Evolutionary conservation across 2,329 filamentous ascomycete species (phyloP), one percentile per base, ranked within the genome.

Genomic region (Talaromyces islandicus): DNA sequence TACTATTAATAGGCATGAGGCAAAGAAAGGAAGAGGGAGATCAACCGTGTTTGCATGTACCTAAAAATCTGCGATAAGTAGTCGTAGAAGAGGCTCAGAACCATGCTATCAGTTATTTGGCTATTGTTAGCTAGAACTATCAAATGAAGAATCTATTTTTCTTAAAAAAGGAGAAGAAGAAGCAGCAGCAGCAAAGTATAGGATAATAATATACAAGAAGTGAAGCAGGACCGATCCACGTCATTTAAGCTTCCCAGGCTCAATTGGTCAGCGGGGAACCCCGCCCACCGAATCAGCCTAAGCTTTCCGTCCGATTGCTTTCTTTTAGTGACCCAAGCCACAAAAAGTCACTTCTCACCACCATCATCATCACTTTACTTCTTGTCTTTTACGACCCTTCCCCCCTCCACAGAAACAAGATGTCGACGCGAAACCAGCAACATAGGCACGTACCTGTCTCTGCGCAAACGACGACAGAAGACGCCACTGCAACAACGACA

Each of bases 351-450:
- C 10, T 32, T 32, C 10, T 32, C 30, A 27, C n/a, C 29, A 30
- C 7, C 29, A 32, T 32, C 10, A 17, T 7, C 35, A 38, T 17
- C 35, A 46, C 41, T 10, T 46, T 19, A n/a, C 9, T 24, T 46
- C 21, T 11, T 46, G 41, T 46, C 19, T 21, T 7, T 19, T 21
- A 9, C n/a, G n/a, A n/a, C n/a, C n/a, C n/a, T n/a, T n/a, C n/a
- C n/a, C n/a, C 19, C 43, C 10, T 7, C 3, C n/a, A 3, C 5
- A n/a, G n/a, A 6, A 46, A 11, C 12, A 46, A 19, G 4, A 69
- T 32, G 66, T 70, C 17, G 67, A 72, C 58, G 69, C 69, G 6
- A 59, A 67, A 1, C 64, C 68, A 12, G 64, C 70, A 57, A 61
- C 65, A 21, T 54, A 63, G 27, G 10, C 48, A 29, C 38, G 27